Evolutionary conservation across 768 basidiomycete species (phyloP).

Genomic region (Hygrophoropsis aurantiaca): DNA sequence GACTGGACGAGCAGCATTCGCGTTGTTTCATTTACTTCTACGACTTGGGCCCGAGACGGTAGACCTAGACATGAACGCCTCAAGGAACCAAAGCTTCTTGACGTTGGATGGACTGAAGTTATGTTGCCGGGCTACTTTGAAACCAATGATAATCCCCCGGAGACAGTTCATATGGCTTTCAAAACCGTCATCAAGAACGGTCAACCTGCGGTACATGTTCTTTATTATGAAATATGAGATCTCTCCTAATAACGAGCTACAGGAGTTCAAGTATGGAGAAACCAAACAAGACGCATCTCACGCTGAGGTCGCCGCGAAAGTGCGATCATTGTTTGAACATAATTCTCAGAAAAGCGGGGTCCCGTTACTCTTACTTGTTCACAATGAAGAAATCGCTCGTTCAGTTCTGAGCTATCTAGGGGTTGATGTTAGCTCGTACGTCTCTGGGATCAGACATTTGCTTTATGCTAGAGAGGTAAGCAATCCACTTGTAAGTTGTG

Average conservation of each 20-base stretch:
- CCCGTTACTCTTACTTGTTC: slow-evolving; percentile 49
- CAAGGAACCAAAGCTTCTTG: slow-evolving; percentile 32
- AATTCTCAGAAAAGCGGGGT: slow-evolving; percentile 13
- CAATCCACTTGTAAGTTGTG: too few relatives aligned
- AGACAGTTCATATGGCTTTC: slow-evolving; percentile 19
- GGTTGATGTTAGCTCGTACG: slow-evolving; percentile 42
- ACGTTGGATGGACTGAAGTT: slow-evolving; percentile 45
- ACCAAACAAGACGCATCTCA: slow-evolving; percentile 9
- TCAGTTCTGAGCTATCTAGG: slow-evolving; percentile 41
- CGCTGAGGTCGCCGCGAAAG: slow-evolving; percentile 10
- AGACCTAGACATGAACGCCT: slow-evolving; percentile 29
- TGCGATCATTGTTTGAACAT: slow-evolving; percentile 20
- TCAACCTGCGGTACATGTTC: slow-evolving; percentile 11
- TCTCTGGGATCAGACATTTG: slow-evolving; percentile 32
- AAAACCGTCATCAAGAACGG: slow-evolving; percentile 3
- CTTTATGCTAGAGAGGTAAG: too few relatives aligned
- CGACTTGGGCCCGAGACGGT: slow-evolving; percentile 32
- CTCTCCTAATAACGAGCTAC: slow-evolving; percentile 11
- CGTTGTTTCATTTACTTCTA: slow-evolving; percentile 38
- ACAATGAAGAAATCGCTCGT: slow-evolving; percentile 38
- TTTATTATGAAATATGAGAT: too few relatives aligned
- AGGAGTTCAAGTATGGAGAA: slow-evolving; percentile 2
- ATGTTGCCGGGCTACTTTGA: slow-evolving; percentile 24
- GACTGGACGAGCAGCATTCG: slow-evolving; percentile 33
- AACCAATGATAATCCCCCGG: slow-evolving; percentile 6